Base-by-base conservation (phyloP, 805 yeast species). In the Pichia membranifaciens region DNA sequence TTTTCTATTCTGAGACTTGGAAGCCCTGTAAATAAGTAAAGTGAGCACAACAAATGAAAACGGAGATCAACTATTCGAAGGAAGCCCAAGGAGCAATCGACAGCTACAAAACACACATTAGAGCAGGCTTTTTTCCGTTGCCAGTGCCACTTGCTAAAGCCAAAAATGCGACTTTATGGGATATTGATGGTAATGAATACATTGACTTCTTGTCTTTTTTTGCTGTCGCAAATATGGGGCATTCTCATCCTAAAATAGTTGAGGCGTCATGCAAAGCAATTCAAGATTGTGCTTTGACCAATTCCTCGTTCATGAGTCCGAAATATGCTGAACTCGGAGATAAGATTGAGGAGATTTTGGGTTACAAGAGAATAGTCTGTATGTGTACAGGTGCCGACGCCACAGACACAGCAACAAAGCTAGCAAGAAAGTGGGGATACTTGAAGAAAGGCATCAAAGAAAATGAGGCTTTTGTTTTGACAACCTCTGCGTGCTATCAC, bases 141-240 rank as follows among this genome's bases (percentile, higher is more conserved):
- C 62, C 61, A 2, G 44, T 61, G 18, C 54, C 59, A 0, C 31
- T 61, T 3, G 55, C 43, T 22, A 55, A 48, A 41, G 54, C 63
- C 3, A 48, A 51, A 23, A 56, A 54, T 44, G 52, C 59, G 5
- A 58, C 54, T 12, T 21, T 60, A 10, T 57, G 59, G 57, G 65
- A 60, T 44, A 45, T 52, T 10, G 63, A 60, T 41, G 64, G 63
- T 3, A 60, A 59, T 37, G 54, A 54, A 34, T 60, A 60, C 45
- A 54, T 60, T 23, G 65, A 60, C 45, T 58, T 60, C 20, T 47
- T 58, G 23, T 60, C 61, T 2, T 55, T 59, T 49, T 60, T 57
- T 50, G 63, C 62, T 10, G 65, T 58, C 17, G 57, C 51, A n/a
- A 60, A 60, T 44, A 59, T 59, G 65, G 65, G 65, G 5, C 65